phyloP scores from a whole-genome alignment of 2,329 filamentous ascomycete species.

The Colletotrichum incanum region DNA sequence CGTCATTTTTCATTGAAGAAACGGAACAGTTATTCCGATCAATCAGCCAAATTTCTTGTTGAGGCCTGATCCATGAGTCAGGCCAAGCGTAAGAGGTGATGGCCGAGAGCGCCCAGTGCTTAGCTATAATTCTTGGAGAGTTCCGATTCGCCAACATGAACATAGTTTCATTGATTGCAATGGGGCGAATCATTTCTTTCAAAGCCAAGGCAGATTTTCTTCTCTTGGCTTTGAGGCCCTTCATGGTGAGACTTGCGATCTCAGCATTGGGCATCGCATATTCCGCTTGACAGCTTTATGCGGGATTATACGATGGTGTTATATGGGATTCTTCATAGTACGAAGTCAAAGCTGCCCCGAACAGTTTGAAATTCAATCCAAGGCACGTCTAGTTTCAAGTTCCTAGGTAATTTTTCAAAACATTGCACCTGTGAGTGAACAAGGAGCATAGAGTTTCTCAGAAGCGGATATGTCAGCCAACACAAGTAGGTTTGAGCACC shows the following conservation, averaged over 20 bases:
- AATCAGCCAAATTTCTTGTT: no score
- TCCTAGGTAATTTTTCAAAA: background rate
- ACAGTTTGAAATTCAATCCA: background rate
- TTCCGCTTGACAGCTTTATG: background rate
- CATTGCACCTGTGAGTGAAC: background rate
- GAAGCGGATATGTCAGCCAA: background rate
- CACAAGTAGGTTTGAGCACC: background rate
- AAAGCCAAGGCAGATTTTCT: background rate
- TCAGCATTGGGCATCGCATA: background rate
- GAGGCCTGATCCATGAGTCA: background rate
- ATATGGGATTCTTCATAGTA: background rate
- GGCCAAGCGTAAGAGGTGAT: background rate
- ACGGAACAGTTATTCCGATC: background rate
- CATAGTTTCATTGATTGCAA: constrained; percentile 4
- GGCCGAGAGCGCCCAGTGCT: constrained; percentile 3
- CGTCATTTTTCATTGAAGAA: constrained; percentile 17
- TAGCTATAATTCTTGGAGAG: background rate
- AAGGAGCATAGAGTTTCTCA: background rate
- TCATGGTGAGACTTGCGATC: background rate
- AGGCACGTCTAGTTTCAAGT: background rate
- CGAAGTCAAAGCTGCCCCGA: background rate
- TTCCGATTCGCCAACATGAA: constrained; percentile 32
- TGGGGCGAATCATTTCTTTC: background rate
- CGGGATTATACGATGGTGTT: background rate
- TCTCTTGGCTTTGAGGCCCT: background rate